A percentile compares a stretch with the other conserved stretches of the same genome.
Conservation (phyloP, 164 flowering plant species). For the Piper longum region DNA sequence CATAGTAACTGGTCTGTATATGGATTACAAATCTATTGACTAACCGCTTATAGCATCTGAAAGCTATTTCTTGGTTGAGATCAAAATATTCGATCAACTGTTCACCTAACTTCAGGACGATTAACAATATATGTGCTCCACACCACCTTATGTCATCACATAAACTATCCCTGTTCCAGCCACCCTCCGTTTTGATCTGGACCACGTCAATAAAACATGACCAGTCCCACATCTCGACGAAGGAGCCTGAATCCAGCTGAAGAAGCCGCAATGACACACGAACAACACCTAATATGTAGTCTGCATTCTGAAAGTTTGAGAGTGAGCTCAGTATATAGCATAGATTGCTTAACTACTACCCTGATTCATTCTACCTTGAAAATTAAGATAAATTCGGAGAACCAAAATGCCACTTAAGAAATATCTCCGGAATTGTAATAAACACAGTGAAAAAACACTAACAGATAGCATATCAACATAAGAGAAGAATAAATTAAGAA, state of each 20-base stretch:
- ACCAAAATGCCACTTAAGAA: no score
- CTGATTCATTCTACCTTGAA: no score
- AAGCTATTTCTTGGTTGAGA: constrained; percentile 26
- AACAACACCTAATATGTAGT: constrained; percentile 22
- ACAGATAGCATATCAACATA: no score
- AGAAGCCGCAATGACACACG: constrained; percentile 60
- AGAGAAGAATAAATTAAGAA: no score
- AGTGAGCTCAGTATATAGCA: no score
- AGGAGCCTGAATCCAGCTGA: constrained; percentile 34
- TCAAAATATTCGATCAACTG: constrained; percentile 23
- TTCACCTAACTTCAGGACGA: constrained; percentile 37
- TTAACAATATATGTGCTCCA: constrained; percentile 37
- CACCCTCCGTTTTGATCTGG: constrained; percentile 15
- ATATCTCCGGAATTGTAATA: no score
- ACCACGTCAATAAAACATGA: constrained; percentile 58
- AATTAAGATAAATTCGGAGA: no score
- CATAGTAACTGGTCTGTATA: background rate
- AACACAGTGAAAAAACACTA: no score
- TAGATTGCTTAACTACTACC: no score
- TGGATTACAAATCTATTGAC: constrained; percentile 9
- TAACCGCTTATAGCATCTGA: constrained; percentile 54
- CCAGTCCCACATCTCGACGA: constrained; percentile 76
- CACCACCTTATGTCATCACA: constrained; percentile 66
- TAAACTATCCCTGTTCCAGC: constrained; percentile 3
- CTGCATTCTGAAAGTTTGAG: constrained; percentile 16